A percentile compares a stretch with the other conserved stretches of the same genome.
These are phyloP conservation scores for Yamadazyma scolyti DNA, from an alignment of 805 yeast genomes.

Conservation along the genomic window DNA sequence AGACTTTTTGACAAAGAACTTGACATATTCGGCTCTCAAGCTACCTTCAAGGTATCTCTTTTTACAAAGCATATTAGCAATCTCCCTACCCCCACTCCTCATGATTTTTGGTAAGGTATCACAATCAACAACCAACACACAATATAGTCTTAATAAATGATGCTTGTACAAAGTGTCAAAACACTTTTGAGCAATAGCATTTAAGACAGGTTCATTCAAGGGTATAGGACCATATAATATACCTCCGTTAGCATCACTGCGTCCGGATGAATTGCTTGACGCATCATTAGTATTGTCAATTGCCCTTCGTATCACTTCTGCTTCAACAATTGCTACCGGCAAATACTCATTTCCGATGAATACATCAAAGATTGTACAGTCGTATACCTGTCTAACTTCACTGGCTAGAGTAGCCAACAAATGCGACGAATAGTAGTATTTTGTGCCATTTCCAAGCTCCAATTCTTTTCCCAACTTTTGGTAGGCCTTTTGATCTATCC, in stretches of 20 bases:
- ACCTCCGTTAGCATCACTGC: conserved; percentile 12
- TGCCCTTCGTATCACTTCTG: conserved; percentile 42
- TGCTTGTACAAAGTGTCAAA: conserved; percentile 38
- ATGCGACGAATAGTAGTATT: conserved; percentile 85
- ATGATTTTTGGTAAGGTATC: conserved; percentile 80
- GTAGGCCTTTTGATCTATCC: conserved; percentile 51
- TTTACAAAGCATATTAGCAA: conserved; percentile 86
- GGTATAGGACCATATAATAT: conserved; percentile 37
- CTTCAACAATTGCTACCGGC: conserved; percentile 83
- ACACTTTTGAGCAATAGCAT: conserved; percentile 41
- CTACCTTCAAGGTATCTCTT: conserved; percentile 73
- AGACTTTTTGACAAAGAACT: conserved; percentile 66
- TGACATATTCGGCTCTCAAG: conserved; percentile 76
- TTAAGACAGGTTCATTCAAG: conserved; percentile 39
- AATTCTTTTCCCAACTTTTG: conserved; percentile 24
- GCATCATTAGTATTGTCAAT: conserved; percentile 22
- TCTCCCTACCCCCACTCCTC: conserved; percentile 83
- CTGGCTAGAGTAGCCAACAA: conserved; percentile 79
- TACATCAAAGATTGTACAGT: conserved; percentile 88
- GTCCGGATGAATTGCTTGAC: conserved; percentile 2
- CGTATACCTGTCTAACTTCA: conserved; percentile 76
- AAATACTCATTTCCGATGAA: conserved; percentile 74
- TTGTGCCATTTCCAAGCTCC: conserved; percentile 36
- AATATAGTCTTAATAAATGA: conserved; percentile 76
- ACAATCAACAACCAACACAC: conserved; percentile 76